Conservation (phyloP, 83 land plant species). For the Thuja plicata region DNA sequence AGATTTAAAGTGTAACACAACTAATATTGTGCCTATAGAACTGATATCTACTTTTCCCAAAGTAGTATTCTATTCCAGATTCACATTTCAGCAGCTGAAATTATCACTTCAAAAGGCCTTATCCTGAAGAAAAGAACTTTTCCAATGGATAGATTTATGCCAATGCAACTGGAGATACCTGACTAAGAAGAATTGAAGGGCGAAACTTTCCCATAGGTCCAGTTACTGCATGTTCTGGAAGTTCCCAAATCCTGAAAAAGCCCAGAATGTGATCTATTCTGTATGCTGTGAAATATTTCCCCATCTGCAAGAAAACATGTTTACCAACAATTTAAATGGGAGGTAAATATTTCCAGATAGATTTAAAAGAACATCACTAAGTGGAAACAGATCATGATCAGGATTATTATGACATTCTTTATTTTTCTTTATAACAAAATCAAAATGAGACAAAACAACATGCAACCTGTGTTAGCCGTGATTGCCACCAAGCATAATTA, state of each 20-base stretch:
- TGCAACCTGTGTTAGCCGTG: conserved; percentile 86
- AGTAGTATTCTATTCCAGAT: not conserved
- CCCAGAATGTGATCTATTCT: conserved; percentile 98
- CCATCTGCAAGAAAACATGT: conserved; percentile 60
- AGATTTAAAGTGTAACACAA: not conserved
- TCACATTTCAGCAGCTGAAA: not conserved
- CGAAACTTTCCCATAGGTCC: conserved; percentile 91
- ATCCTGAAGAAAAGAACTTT: not conserved
- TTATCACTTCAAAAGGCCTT: not conserved
- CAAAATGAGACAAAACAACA: not conserved
- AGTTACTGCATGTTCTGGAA: conserved; percentile 90
- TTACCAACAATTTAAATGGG: not conserved
- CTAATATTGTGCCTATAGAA: not conserved
- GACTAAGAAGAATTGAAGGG: conserved; percentile 91
- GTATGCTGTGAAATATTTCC: conserved; percentile 94
- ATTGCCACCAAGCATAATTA: conserved; percentile 98
- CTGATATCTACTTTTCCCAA: not conserved
- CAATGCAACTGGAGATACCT: conserved; percentile 44
- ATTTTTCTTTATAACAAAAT: not conserved
- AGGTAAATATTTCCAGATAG: not conserved
- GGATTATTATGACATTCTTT: conserved; percentile 2
- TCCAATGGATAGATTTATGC: not conserved
- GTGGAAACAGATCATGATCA: not conserved
- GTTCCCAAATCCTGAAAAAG: conserved; percentile 98
- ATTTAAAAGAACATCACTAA: not conserved